Evolutionary conservation across 1,139 yeast genomes (phyloP), one percentile per base, ranked within the genome.

Genomic region (Suhomyces bolitotheri): DNA sequence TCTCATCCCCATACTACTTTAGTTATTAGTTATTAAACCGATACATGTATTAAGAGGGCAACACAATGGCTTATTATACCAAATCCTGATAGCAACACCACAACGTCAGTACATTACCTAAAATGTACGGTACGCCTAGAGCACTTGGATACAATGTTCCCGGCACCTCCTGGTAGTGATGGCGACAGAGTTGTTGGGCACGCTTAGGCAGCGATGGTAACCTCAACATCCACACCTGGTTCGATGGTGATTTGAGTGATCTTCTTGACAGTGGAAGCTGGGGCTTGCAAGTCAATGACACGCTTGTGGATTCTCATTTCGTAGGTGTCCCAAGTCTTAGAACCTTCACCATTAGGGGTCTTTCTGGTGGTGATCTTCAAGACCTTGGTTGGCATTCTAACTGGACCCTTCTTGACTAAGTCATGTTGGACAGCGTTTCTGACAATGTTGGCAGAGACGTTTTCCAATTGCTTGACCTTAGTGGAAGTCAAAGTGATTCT

Each of bases 301-400:
- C 99, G 90, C 94, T 94, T 94, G 96, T 94, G 98, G 80, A 94
- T 89, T 84, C 97, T 89, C 96, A 94, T 87, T 81, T 94, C 98
- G 74, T 82, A 94, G 63, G 95, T 78, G 73, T 94, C 99, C 97
- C 97, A 94, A 64, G 99, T 94, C 90, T 94, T 92, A 63, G 98
- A 92, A 90, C 99, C 99, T 81, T 94, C 97, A 90, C 99, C 99
- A 75, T 94, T 94, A 66, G 99, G 99, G 68, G 98, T 84, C 89
- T 94, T 94, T 87, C 99, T 90, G 86, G 99, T 92, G 78, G 96
- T 82, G 78, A 94, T 82, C 77, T 86, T 89, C 69, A 94, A 86
- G 60, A 86, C 95, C 85, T 90, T 94, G 76, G 98, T 94, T 78
- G 99, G 99, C 79, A 94, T 77, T 85, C 98, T 88, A 67, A 94